A percentile compares a stretch with the other conserved stretches of the same genome.
These are phyloP conservation scores for Saitoella complicata DNA, from an alignment of 805 yeast genomes.

Conservation along the genomic window DNA sequence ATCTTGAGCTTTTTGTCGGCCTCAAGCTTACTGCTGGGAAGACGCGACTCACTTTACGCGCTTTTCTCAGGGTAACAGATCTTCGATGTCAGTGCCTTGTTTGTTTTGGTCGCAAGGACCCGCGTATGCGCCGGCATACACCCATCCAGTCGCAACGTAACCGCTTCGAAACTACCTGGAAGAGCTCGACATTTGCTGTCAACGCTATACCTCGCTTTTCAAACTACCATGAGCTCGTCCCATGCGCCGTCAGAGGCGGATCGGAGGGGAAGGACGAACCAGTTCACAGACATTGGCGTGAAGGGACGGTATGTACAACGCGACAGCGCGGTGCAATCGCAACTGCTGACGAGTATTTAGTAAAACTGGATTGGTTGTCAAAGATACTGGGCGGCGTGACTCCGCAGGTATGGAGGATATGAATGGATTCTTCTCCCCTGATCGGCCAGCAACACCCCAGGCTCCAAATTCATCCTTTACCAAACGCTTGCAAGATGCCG, in stretches of 20 bases:
- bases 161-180: not conserved
- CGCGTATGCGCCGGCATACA: too few relatives aligned
- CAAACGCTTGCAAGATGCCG: not conserved
- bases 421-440: conserved; percentile 14
- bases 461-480: not conserved
- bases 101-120: too few relatives aligned
- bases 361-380: conserved; percentile 14
- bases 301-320: not conserved
- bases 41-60: too few relatives aligned
- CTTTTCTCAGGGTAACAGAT: too few relatives aligned
- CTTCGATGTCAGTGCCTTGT: too few relatives aligned
- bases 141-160: too few relatives aligned
- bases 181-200: not conserved
- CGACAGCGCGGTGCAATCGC: not conserved
- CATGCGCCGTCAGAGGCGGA: not conserved
- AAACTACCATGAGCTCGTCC: not conserved
- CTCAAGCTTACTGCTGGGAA: too few relatives aligned
- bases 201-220: not conserved
- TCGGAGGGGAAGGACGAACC: not conserved
- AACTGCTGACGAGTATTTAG: not conserved
- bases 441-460: conserved; percentile 1
- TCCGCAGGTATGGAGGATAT: conserved; percentile 14
- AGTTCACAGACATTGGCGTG: not conserved
- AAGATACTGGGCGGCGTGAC: conserved; percentile 14
- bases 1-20: too few relatives aligned